Conservation (phyloP, 2,329 filamentous ascomycete species). For the Penicillium sp. region DNA sequence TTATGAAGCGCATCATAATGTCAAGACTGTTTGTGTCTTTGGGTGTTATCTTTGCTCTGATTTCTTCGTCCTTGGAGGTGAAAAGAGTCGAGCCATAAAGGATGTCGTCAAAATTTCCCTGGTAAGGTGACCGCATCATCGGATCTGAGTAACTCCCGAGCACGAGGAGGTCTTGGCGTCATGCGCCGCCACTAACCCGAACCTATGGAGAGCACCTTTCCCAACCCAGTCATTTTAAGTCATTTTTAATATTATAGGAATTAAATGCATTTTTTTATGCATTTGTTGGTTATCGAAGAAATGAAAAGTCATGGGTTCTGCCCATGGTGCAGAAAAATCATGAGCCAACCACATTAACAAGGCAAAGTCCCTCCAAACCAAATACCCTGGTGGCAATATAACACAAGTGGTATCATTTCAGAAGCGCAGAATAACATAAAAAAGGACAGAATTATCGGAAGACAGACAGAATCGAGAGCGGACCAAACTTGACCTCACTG, state of each 20-base stretch:
- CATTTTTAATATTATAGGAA: too few relatives aligned
- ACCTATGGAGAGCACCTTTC: neutral
- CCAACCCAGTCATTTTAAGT: neutral
- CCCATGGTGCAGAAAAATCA: neutral
- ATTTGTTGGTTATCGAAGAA: neutral
- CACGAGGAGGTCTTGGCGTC: constrained; percentile 19
- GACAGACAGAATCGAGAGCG: neutral
- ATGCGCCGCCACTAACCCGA: constrained; percentile 4
- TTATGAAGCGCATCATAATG: constrained; percentile 20
- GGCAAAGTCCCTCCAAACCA: neutral
- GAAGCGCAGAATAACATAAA: constrained; percentile 4
- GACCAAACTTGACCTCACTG: neutral
- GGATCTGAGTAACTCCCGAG: constrained; percentile 9
- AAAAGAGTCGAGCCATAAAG: neutral
- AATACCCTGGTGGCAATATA: constrained; percentile 1
- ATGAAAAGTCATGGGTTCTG: neutral
- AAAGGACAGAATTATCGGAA: neutral
- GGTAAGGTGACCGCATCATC: constrained; percentile 21
- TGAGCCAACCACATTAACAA: neutral
- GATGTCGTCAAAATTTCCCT: neutral
- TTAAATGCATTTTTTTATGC: neutral
- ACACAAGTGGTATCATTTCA: constrained; percentile 23
- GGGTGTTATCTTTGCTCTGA: neutral
- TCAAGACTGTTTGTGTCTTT: neutral
- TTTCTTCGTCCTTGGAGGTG: neutral